Conservation (phyloP, 2,329 filamentous ascomycete genomes). For the Aotearoamyces nothofagi region DNA sequence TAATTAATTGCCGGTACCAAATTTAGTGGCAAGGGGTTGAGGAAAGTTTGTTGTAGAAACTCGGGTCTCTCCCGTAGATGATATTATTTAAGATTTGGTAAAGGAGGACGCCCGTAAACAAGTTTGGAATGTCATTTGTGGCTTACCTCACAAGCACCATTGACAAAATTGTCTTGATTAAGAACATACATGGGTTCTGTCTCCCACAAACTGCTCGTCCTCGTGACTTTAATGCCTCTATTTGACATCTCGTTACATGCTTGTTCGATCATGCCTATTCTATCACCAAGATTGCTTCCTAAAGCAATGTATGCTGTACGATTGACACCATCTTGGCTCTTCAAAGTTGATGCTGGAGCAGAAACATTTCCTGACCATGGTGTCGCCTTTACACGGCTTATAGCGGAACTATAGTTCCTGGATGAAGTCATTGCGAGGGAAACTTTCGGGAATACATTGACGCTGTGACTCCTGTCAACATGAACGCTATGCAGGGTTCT, state of each 20-base stretch:
- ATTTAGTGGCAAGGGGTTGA: too few relatives aligned
- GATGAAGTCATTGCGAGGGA: constrained; percentile 1
- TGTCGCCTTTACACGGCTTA: constrained; percentile 3
- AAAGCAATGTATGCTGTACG: constrained; percentile 62
- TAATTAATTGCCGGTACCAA: too few relatives aligned
- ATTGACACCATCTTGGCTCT: background rate
- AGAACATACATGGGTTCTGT: constrained; percentile 94
- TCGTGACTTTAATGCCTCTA: constrained; percentile 54
- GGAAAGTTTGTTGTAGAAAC: too few relatives aligned
- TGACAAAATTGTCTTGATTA: constrained; percentile 78
- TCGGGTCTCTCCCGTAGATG: too few relatives aligned
- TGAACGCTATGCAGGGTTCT: too few relatives aligned
- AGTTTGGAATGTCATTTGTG: too few relatives aligned
- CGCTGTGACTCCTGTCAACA: too few relatives aligned
- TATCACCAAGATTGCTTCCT: constrained; percentile 84
- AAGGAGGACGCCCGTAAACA: too few relatives aligned
- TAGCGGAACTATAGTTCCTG: constrained; percentile 3
- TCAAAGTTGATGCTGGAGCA: too few relatives aligned
- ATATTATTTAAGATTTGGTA: too few relatives aligned
- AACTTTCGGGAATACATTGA: too few relatives aligned
- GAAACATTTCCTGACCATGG: constrained; percentile 9
- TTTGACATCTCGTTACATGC: constrained; percentile 67
- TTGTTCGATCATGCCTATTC: constrained; percentile 69
- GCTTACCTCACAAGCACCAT: constrained; percentile 80
- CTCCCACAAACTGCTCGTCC: constrained; percentile 84